A percentile compares a stretch with the other conserved stretches of the same genome.
phyloP scores from a whole-genome alignment of 768 basidiomycete species.

The Suillus clintonianus region DNA sequence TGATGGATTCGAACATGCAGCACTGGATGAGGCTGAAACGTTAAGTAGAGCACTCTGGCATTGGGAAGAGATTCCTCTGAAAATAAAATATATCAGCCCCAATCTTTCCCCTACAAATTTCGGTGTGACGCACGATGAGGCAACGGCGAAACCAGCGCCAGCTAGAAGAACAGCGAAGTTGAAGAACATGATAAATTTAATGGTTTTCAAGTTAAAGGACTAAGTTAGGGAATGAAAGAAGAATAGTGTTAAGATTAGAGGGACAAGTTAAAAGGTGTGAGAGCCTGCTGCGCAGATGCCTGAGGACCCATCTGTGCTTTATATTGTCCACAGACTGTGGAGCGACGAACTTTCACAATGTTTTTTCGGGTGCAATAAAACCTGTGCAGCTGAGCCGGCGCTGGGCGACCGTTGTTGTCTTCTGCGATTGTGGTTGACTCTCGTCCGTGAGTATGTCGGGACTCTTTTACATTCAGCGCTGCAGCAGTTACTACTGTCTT shows the following conservation, averaged over 20 bases:
- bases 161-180: constrained; percentile 26
- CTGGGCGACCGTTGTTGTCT: not conserved
- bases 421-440: not conserved
- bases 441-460: no score
- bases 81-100: constrained; percentile 2
- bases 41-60: constrained; percentile 51
- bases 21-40: constrained; percentile 39
- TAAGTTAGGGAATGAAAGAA: not conserved
- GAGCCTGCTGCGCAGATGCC: not conserved
- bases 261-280: not conserved
- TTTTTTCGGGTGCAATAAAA: not conserved
- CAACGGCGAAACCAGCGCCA: constrained; percentile 38
- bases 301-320: not conserved
- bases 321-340: not conserved
- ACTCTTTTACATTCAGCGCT: not conserved
- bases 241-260: not conserved
- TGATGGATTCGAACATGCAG: constrained; percentile 43
- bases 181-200: constrained; percentile 25
- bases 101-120: not conserved
- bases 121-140: constrained; percentile 44
- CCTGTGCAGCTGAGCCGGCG: not conserved
- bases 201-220: not conserved
- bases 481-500: not conserved
- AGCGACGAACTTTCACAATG: not conserved
- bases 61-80: constrained; percentile 42